phyloP scores from a whole-genome alignment of 345 rosid species.

The Erysimum cheiranthoides region DNA sequence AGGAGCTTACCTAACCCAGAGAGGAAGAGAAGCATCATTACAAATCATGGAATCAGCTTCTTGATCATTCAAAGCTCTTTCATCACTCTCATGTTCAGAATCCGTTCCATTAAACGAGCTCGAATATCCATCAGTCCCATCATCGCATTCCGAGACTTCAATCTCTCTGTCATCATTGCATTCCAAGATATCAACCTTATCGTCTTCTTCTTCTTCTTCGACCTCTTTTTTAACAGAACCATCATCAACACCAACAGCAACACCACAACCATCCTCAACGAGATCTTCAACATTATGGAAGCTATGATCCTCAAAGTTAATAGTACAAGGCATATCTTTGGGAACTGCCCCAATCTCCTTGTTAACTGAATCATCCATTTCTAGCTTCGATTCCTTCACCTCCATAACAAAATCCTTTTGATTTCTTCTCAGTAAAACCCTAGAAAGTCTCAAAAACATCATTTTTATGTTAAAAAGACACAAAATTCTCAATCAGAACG shows the following conservation, averaged over 20 bases:
- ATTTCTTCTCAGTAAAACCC: slow-evolving; percentile 29
- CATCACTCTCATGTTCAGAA: slow-evolving; percentile 52
- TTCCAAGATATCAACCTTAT: slow-evolving; percentile 57
- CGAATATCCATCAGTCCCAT: slow-evolving; percentile 63
- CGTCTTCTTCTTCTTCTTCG: slow-evolving; percentile 19
- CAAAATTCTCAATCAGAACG: not conserved
- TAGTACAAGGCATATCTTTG: slow-evolving; percentile 43
- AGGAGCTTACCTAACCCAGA: slow-evolving; percentile 54
- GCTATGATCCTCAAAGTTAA: slow-evolving; percentile 52
- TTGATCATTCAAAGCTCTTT: slow-evolving; percentile 53
- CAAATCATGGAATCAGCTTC: slow-evolving; percentile 68
- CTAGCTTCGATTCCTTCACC: slow-evolving; percentile 40
- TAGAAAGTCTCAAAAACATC: not conserved
- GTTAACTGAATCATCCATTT: slow-evolving; percentile 34
- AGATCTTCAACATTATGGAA: slow-evolving; percentile 40
- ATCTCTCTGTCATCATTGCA: slow-evolving; percentile 31
- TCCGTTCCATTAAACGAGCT: slow-evolving; percentile 77
- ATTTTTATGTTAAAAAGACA: not conserved
- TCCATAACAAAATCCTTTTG: slow-evolving; percentile 41
- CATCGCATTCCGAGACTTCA: slow-evolving; percentile 47
- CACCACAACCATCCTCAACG: slow-evolving; percentile 32
- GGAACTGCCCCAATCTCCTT: slow-evolving; percentile 41
- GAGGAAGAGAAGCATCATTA: slow-evolving; percentile 41
- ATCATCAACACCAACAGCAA: slow-evolving; percentile 25
- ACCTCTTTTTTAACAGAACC: not conserved